Conservation (phyloP, 2,329 filamentous ascomycete species). For the Alternaria gansuensis region DNA sequence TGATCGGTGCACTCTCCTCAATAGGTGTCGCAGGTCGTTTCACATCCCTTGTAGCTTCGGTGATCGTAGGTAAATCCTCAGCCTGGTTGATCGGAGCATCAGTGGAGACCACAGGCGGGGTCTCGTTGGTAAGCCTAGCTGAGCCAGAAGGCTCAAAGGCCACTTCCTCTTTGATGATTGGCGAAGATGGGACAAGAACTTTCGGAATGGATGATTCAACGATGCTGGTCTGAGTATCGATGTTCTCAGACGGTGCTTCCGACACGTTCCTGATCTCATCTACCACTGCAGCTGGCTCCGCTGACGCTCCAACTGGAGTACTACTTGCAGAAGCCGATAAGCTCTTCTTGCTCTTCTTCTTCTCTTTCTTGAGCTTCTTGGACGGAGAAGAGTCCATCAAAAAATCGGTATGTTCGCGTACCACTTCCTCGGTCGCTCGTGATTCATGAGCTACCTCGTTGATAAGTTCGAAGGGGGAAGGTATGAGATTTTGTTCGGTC, state of each 20-base stretch:
- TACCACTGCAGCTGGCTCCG: constrained; percentile 2
- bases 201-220: constrained; percentile 3
- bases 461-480: constrained; percentile 1
- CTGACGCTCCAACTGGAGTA: constrained; percentile 20
- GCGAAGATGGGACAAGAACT: not conserved
- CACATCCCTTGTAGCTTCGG: constrained; percentile 4
- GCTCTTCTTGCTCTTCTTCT: constrained; percentile 43
- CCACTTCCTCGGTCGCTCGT: constrained; percentile 8
- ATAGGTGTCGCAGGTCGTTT: constrained; percentile 10
- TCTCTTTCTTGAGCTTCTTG: constrained; percentile 39
- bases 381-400: constrained; percentile 23
- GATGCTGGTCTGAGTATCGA: constrained; percentile 10
- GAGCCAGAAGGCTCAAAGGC: not conserved
- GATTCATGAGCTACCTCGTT: constrained; percentile 20
- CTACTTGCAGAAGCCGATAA: constrained; percentile 24
- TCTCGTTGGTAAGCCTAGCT: constrained; percentile 12
- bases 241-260: not conserved
- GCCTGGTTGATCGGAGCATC: constrained; percentile 7
- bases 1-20: not conserved
- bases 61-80: constrained; percentile 2
- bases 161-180: not conserved
- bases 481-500: constrained; percentile 5
- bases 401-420: constrained; percentile 26
- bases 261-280: constrained; percentile 11
- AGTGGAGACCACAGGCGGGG: not conserved